Percentiles rank a stretch among this genome's conserved stretches.
Evolutionary conservation across 345 rosid species (phyloP).

Genomic region (Melaleuca quinquenervia): DNA sequence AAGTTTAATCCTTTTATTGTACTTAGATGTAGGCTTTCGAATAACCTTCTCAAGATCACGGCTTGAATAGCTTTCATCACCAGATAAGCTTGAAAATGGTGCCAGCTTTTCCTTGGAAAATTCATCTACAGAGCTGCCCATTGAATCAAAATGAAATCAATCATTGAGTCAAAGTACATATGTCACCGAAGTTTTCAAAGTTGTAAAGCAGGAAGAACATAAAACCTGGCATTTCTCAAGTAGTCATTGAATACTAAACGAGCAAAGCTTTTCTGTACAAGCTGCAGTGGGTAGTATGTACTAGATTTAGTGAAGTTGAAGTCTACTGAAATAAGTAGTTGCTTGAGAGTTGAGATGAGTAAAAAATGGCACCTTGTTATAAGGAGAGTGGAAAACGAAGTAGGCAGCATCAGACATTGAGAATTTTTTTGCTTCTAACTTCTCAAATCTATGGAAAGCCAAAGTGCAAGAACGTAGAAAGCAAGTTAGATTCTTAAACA

Average conservation of each 20-base stretch:
- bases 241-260: conserved; percentile 78
- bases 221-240: conserved; percentile 72
- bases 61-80: conserved; percentile 87
- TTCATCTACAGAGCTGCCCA: conserved; percentile 66
- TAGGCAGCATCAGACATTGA: conserved; percentile 65
- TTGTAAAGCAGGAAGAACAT: neutral
- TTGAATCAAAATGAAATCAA: neutral
- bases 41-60: conserved; percentile 92
- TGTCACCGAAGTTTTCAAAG: neutral
- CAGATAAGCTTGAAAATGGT: conserved; percentile 63
- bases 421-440: conserved; percentile 69
- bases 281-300: conserved; percentile 34
- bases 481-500: neutral
- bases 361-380: conserved; percentile 56
- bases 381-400: conserved; percentile 92
- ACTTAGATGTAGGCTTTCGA: neutral
- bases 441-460: conserved; percentile 56
- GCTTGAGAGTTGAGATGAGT: neutral
- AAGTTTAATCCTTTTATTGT: neutral
- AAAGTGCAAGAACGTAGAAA: neutral
- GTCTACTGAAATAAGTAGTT: neutral
- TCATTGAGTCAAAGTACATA: neutral
- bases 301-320: neutral
- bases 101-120: conserved; percentile 67
- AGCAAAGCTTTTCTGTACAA: conserved; percentile 98